Conservation (phyloP, 768 basidiomycete species). For the Pseudohyphozyma bogoriensis region DNA sequence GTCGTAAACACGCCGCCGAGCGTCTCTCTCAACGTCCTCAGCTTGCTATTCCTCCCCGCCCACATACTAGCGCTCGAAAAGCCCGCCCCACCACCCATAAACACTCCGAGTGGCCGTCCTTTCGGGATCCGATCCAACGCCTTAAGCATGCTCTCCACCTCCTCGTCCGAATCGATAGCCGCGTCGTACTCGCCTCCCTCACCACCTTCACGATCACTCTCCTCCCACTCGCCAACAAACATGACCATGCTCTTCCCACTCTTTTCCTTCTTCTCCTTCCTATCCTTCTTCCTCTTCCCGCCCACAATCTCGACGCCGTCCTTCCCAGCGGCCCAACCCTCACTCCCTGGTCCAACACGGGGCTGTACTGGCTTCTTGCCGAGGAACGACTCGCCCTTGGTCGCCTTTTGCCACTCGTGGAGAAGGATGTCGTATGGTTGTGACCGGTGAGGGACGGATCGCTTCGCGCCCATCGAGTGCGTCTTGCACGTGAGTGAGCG, state of each 20-base stretch:
- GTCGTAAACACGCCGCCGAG: constrained; percentile 44
- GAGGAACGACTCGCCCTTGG: constrained; percentile 32
- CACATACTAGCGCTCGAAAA: constrained; percentile 61
- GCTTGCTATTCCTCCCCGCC: constrained; percentile 59
- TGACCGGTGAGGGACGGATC: constrained; percentile 77
- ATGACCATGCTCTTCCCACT: constrained; percentile 33
- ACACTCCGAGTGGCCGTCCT: constrained; percentile 41
- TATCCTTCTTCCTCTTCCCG: constrained; percentile 63
- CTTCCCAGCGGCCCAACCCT: not conserved
- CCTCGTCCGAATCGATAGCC: constrained; percentile 65
- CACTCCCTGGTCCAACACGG: not conserved
- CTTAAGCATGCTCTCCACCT: constrained; percentile 62
- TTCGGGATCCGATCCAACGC: constrained; percentile 34
- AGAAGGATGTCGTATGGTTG: constrained; percentile 74
- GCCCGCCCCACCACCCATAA: constrained; percentile 62
- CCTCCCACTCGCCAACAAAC: constrained; percentile 54
- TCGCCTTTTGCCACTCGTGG: constrained; percentile 58
- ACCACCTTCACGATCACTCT: constrained; percentile 57
- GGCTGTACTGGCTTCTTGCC: not conserved
- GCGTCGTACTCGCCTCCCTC: constrained; percentile 38
- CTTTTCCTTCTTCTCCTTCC: constrained; percentile 52
- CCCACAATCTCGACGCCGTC: constrained; percentile 32
- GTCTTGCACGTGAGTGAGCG: constrained; percentile 96
- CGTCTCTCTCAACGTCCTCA: constrained; percentile 51
- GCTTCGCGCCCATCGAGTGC: constrained; percentile 93